Percentiles rank a stretch among this genome's conserved stretches.
phyloP scores from a whole-genome alignment of 1,139 yeast species.

The Suhomyces taliae region DNA sequence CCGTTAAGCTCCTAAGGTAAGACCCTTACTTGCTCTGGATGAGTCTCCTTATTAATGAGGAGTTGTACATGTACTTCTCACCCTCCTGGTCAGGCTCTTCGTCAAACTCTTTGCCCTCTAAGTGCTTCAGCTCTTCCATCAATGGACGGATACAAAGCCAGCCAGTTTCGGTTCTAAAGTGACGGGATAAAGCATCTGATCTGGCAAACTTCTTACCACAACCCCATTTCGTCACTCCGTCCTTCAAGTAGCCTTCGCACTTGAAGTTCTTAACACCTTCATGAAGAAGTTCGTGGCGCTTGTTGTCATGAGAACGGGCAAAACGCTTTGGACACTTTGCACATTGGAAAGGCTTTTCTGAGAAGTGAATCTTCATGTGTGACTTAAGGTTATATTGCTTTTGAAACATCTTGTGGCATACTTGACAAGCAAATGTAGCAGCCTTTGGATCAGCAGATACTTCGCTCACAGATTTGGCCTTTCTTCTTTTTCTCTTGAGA shows the following conservation, averaged over 20 bases:
- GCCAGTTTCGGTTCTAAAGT: slow-evolving; percentile 59
- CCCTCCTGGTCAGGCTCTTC: slow-evolving; percentile 1
- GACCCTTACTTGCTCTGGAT: slow-evolving; percentile 9
- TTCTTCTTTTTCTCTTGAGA: slow-evolving; percentile 34
- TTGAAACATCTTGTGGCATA: slow-evolving; percentile 51
- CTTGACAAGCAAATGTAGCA: slow-evolving; percentile 40
- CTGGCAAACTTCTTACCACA: slow-evolving; percentile 60
- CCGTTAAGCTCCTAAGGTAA: too few relatives aligned
- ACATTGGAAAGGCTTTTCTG: slow-evolving; percentile 56
- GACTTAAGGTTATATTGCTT: slow-evolving; percentile 57
- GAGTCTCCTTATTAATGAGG: slow-evolving; percentile 8
- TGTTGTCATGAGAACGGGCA: slow-evolving; percentile 58
- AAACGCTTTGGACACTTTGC: slow-evolving; percentile 49
- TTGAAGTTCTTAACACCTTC: slow-evolving; percentile 55
- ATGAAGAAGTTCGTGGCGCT: slow-evolving; percentile 56
- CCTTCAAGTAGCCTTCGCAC: slow-evolving; percentile 54
- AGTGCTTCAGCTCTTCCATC: slow-evolving; percentile 42
- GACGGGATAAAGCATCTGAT: slow-evolving; percentile 58
- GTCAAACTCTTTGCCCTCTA: slow-evolving; percentile 22
- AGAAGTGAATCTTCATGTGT: slow-evolving; percentile 57
- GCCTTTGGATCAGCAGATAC: slow-evolving; percentile 3
- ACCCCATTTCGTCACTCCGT: slow-evolving; percentile 57
- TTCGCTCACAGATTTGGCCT: slow-evolving; percentile 10
- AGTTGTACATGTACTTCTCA: slow-evolving; percentile 9
- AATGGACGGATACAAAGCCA: slow-evolving; percentile 57